Evolutionary conservation across 805 yeast species (phyloP), one percentile per base, ranked within the genome.

Genomic region (Teunomyces aglyptinius): DNA sequence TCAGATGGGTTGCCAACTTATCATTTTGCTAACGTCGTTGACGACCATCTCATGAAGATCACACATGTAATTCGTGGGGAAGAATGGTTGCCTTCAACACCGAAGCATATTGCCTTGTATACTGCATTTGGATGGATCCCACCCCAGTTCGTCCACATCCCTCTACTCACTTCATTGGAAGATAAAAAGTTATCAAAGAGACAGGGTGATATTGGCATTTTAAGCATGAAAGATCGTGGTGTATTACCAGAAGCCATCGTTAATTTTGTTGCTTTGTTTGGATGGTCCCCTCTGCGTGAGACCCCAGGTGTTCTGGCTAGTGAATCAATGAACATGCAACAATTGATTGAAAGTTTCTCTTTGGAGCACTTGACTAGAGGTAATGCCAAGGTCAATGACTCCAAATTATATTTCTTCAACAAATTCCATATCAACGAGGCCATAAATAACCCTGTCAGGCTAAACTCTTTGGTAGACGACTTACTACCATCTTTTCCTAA

Each of bases 61-160:
- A 87, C 97, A 0, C 97, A 94, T 65, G 99, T 94, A 6, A 82
- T 94, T 4, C 75, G 99, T 54, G 99, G 99, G 28, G 99, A 94
- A 60, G 99, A 94, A 64, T 94, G 99, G 99, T 69, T 94, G 8
- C 86, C 96, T 1, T 89, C 98, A 0, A 94, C 99, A 0, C 96
- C 97, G 2, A 92, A 91, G 57, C 99, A 94, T 59, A 75, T 90
- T 39, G 92, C 96, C 0, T 63, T 94, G 43, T 95, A 94, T 61
- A 56, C 76, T 13, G 96, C 97, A 0, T 85, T 92, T 60, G 89
- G 87, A 0, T 92, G 97, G 97, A 52, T 58, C 0, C 81, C 86
- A 1, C 99, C 99, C 0, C 58, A 74, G 15, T 94, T 81, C 61
- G 75, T 86, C n/a, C 99, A 94, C 61, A 86, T 94, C 41, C 99